Base-by-base conservation (phyloP, 306 rosid species). In the Vigna angularis region DNA sequence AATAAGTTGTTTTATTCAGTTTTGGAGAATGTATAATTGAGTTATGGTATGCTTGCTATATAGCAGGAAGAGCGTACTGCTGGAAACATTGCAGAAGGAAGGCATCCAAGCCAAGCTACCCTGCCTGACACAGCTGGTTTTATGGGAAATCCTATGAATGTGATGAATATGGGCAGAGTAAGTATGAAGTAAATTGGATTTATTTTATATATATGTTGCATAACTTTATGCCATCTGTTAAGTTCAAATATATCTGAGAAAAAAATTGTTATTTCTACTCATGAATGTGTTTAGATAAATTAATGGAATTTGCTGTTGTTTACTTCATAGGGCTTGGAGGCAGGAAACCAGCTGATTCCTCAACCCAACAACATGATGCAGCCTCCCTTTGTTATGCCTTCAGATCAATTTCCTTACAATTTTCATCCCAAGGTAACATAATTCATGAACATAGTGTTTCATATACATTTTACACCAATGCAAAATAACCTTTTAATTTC, bases 331-430 rank as follows among this genome's bases (percentile, higher is more conserved):
- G 48, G 66, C 16, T 32, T 0, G n/a, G n/a, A 10, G 58, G 57
- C 55, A 34, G 3, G n/a, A 16, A 42, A 51, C 57, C 73, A 72
- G 3, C 5, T 42, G 7, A 7, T 57, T 57, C 49, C 34, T 28
- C 68, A 77, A 44, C 34, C 81, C 14, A 16, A 28, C 68, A 81
- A 44, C 58, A 74, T 58, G 72, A 66, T 58, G 55, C 71, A 67
- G 68, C 47, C 64, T 48, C 47, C 30, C 9, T 55, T 13, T 55
- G 47, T 9, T 42, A 14, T 36, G 36, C 63, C 75, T 45, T 56
- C 24, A 28, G 12, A 15, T 66, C 79, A 74, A 34, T 4, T 64
- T 3, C 70, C 74, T 22, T 32, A 66, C 62, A 45, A 45, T 56
- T 30, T 8, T 53, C 75, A 55, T 14, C 53, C 64, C 34, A 73